A percentile compares a stretch with the other conserved stretches of the same genome.
These are phyloP conservation scores for Quercus tomentella DNA, from an alignment of 331 rosid species.

Conservation along the genomic window DNA sequence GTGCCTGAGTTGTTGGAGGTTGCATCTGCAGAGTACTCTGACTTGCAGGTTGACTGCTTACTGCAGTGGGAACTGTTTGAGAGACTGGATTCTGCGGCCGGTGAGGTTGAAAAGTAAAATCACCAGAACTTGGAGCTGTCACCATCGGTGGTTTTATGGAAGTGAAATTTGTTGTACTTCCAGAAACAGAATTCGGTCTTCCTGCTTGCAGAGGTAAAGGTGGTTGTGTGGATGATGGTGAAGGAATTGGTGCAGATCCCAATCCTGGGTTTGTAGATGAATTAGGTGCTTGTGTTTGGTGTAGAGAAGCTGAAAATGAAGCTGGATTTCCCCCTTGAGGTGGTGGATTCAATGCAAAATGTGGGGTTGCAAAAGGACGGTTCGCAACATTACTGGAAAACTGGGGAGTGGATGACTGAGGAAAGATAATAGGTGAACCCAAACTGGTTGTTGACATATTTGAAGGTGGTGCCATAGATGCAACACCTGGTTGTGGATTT, in stretches of 20 bases:
- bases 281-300: slow-evolving; percentile 13
- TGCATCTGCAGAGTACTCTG: slow-evolving; percentile 35
- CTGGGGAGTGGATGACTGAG: slow-evolving; percentile 18
- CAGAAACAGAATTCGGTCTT: slow-evolving; percentile 41
- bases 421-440: slow-evolving; percentile 13
- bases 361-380: slow-evolving; percentile 19
- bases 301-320: slow-evolving; percentile 31
- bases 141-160: slow-evolving; percentile 32
- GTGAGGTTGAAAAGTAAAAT: slow-evolving; percentile 68
- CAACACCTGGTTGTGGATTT: slow-evolving; percentile 40
- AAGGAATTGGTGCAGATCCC: slow-evolving; percentile 42
- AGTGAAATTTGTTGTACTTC: slow-evolving; percentile 27
- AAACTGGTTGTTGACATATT: slow-evolving; percentile 27
- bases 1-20: slow-evolving; percentile 38
- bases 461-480: slow-evolving; percentile 31
- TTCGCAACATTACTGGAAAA: slow-evolving; percentile 4
- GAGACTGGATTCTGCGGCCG: slow-evolving; percentile 41
- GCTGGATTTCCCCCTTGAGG: slow-evolving; percentile 47
- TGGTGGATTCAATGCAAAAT: slow-evolving; percentile 23
- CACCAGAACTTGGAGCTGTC: slow-evolving; percentile 45
- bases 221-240: slow-evolving; percentile 31
- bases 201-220: slow-evolving; percentile 50
- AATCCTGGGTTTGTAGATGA: slow-evolving; percentile 35
- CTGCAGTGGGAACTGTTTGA: slow-evolving; percentile 33
- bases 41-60: slow-evolving; percentile 38